Evolutionary conservation across 2,329 filamentous ascomycete genomes (phyloP), one percentile per base, ranked within the genome.

Genomic region (Penicillium glabrum): DNA sequence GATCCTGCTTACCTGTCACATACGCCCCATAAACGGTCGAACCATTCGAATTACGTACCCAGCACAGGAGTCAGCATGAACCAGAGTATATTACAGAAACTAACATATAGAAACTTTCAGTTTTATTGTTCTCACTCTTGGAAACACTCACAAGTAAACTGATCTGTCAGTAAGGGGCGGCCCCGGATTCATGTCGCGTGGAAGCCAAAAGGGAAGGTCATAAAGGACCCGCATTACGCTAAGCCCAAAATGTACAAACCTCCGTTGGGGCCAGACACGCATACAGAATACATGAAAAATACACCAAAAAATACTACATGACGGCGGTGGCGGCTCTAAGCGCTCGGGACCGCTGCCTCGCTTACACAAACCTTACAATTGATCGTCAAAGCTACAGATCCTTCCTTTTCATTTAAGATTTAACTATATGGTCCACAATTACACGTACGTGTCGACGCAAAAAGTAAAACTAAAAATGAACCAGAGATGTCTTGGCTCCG

Each of bases 1-100:
- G 64, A 67, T 67, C 64, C 60, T 67, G 51, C 60, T 64, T 50
- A 67, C 70, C 69, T 72, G 70, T 72, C 71, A 72, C 64, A 66
- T 60, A 56, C 53, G 67, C 69, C 67, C 69, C 70, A 68, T 72
- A 68, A 73, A 73, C 71, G 70, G 71, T 60, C 65, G 63, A 63
- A 14, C 10, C 27, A 10, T 11, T 29, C 27, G 10, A 10, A 29
- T 29, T 4, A 11, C 7, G 9, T 29, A 29, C 27, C 11, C 27
- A 11, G 27, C 3, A 11, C 27, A 29, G 27, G 4, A 11, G 10
- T 29, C 7, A 8, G 26, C 26, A 26, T 26, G 26, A 26, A 1
- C 26, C 26, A 26, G 26, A 26, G 26, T 26, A 26, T 26, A 26
- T 26, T 26, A 26, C 26, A 26, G 26, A 26, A 2, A 26, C 26